phyloP scores from a whole-genome alignment of 1,139 yeast genomes.

The Pneumocystis wakefieldiae region DNA sequence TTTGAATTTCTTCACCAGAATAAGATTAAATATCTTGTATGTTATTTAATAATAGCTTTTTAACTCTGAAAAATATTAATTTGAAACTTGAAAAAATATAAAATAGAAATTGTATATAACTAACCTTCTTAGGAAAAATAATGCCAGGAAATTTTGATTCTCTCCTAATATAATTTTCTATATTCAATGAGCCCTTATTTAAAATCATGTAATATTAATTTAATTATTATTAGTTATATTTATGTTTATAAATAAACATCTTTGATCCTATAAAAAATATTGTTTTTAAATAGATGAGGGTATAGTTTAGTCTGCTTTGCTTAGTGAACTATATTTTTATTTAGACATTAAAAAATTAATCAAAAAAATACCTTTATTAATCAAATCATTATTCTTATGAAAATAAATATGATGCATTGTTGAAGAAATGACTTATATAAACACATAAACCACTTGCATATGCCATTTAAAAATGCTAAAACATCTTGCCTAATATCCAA shows the following conservation, averaged over 20 bases:
- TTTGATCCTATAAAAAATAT: no score
- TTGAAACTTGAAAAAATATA: neutral
- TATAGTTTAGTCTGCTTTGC: no score
- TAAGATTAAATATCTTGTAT: neutral
- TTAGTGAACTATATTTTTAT: neutral
- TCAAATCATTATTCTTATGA: neutral
- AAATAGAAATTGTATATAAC: neutral
- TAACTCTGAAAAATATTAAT: neutral
- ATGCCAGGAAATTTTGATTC: no score
- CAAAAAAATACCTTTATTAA: neutral
- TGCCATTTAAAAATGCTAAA: neutral
- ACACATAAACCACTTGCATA: neutral
- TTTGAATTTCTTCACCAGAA: neutral
- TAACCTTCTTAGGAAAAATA: neutral
- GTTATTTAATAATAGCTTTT: neutral
- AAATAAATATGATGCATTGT: neutral
- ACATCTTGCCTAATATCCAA: neutral
- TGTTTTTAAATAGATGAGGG: no score
- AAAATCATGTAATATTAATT: no score
- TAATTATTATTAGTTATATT: no score
- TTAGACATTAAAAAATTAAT: neutral
- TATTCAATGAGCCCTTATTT: no score
- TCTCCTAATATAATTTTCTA: no score
- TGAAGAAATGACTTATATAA: neutral
- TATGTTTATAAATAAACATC: no score